Evolutionary conservation across 1,284 basidiomycete species (phyloP), one percentile per base, ranked within the genome.

Genomic region (Apiotrichum veenhuisii): DNA sequence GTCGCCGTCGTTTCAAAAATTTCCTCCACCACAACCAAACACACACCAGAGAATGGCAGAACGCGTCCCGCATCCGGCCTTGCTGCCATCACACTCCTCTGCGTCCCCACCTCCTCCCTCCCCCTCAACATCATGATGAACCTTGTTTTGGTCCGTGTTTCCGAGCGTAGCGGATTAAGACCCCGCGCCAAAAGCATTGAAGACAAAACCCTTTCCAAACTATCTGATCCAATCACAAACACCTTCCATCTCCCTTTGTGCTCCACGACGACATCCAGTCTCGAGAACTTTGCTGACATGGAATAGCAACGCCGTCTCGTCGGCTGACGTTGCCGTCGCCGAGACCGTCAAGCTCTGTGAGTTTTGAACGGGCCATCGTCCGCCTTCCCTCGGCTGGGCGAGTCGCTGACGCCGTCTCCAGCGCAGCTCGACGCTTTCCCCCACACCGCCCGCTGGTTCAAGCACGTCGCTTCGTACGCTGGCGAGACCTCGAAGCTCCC

Each of bases 141-240:
- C 74, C 77, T 74, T 80, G 87, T 89, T 91, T 90, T 93, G 91
- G 90, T 94, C 91, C 91, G 91, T 93, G 91, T 94, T 94, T 91
- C 91, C 86, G 88, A 95, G 90, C 69, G 57, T 87, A 85, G 89
- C 87, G 91, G 88, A 82, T 90, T 80, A 81, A 95, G 91, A 94
- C 89, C 89, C 85, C 91, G 87, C 88, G 87, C 84, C 80, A 82
- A 80, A 80, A 75, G 65, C 73, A 62, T 68, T 72, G 71, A 74
- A 69, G 72, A 75, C 59, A 73, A 52, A 66, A 61, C 63, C 61
- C 46, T 81, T 82, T 80, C 89, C 85, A 90, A 87, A 89, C 87
- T 77, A 74, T 86, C 92, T 95, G 92, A 95, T 75, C 61, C 65
- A 66, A 57, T 60, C 30, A 27, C 50, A 34, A 34, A 5, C 34